These are phyloP conservation scores for Rosellinia necatrix DNA, from an alignment of 2,329 filamentous ascomycete genomes.

Conservation along the genomic window DNA sequence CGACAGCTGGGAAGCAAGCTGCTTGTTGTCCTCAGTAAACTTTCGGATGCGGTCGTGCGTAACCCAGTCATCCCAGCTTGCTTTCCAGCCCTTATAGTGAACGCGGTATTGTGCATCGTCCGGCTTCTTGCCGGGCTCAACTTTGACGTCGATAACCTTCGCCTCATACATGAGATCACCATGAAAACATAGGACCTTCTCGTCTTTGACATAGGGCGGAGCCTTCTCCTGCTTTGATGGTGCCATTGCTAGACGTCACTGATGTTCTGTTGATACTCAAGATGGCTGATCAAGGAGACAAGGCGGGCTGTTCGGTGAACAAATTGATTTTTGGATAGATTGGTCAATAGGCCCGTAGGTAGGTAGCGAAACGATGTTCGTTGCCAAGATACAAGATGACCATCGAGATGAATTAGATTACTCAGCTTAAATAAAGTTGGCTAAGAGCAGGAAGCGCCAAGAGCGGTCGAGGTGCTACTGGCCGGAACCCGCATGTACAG, in stretches of 20 bases:
- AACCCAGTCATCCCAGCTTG: conserved; percentile 99
- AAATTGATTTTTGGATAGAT: not conserved
- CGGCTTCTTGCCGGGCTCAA: conserved; percentile 46
- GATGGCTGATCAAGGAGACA: not conserved
- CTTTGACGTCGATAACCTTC: conserved; percentile 78
- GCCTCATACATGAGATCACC: conserved; percentile 97
- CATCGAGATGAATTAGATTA: not conserved
- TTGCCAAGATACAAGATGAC: not conserved
- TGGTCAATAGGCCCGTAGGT: no score
- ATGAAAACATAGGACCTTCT: conserved; percentile 95
- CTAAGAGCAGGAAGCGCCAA: not conserved
- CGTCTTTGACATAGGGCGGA: conserved; percentile 72
- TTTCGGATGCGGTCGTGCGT: conserved; percentile 91
- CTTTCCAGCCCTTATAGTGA: conserved; percentile 99
- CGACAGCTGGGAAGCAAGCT: conserved; percentile 76
- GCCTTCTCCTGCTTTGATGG: conserved; percentile 48
- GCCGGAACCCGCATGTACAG: conserved; percentile 1
- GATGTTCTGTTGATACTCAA: not conserved
- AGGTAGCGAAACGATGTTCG: no score
- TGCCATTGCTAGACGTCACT: conserved; percentile 39
- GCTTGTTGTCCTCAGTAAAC: conserved; percentile 92
- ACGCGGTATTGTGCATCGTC: conserved; percentile 84
- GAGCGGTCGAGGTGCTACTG: conserved; percentile 1
- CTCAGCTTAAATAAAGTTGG: conserved; percentile 1
- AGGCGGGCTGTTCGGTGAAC: not conserved